Percentiles rank a stretch among this genome's conserved stretches.
Evolutionary conservation across 2,329 filamentous ascomycete genomes (phyloP).

Genomic region (Neofusicoccum sp.): DNA sequence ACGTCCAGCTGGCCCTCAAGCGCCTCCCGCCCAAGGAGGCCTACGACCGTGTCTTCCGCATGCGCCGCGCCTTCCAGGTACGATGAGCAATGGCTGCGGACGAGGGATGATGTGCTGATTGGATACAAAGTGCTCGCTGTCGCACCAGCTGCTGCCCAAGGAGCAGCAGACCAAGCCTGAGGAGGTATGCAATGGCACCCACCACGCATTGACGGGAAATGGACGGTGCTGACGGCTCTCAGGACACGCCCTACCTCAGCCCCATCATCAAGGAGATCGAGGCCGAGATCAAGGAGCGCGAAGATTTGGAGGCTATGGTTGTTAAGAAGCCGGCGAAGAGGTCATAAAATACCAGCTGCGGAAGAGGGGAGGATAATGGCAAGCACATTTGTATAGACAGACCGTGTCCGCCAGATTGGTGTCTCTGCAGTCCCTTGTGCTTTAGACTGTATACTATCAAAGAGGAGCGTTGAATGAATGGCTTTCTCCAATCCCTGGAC

Average conservation of each 20-base stretch:
- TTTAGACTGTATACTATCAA: slow-evolving; percentile 41
- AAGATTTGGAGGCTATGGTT: slow-evolving; percentile 68
- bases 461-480: slow-evolving; percentile 12
- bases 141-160: slow-evolving; percentile 66
- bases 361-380: slow-evolving; percentile 1
- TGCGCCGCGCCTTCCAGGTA: slow-evolving; percentile 93
- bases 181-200: slow-evolving; percentile 53
- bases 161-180: slow-evolving; percentile 69
- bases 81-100: background rate
- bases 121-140: slow-evolving; percentile 61
- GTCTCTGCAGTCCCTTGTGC: slow-evolving; percentile 29
- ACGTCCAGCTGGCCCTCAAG: slow-evolving; percentile 84
- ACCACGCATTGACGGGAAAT: background rate
- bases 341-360: slow-evolving; percentile 23
- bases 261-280: slow-evolving; percentile 71
- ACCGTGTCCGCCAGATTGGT: background rate
- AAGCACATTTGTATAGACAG: slow-evolving; percentile 8
- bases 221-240: slow-evolving; percentile 28
- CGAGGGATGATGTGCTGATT: slow-evolving; percentile 23
- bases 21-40: slow-evolving; percentile 86
- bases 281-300: slow-evolving; percentile 66
- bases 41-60: slow-evolving; percentile 96
- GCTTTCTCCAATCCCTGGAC: background rate
- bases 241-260: slow-evolving; percentile 69
- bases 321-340: slow-evolving; percentile 50